phyloP scores from a whole-genome alignment of 2,329 filamentous ascomycete genomes.

The Eutypa lata region DNA sequence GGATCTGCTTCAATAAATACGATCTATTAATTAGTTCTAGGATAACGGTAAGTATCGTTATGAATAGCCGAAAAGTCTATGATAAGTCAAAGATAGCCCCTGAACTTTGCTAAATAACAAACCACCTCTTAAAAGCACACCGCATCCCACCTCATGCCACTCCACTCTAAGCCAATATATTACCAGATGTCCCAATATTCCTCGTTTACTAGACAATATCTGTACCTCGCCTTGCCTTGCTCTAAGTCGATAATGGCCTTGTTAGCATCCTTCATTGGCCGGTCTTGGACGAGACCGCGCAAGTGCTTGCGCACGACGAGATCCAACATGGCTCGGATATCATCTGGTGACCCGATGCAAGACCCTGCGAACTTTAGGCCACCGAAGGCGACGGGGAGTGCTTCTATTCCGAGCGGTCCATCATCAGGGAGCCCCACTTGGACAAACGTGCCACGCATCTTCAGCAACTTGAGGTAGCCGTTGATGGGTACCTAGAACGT shows the following conservation, averaged over 20 bases:
- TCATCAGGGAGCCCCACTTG: conserved; percentile 64
- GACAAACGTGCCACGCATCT: conserved; percentile 56
- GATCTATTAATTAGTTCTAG: no score
- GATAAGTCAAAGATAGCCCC: no score
- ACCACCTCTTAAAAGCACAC: no score
- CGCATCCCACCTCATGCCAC: no score
- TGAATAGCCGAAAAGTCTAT: no score
- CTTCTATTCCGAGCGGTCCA: conserved; percentile 9
- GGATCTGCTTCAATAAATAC: no score
- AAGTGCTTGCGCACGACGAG: conserved; percentile 19
- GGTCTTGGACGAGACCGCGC: conserved; percentile 3
- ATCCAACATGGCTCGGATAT: conserved; percentile 50
- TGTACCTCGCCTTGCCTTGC: conserved; percentile 6
- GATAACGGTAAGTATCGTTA: no score
- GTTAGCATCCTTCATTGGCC: conserved; percentile 11
- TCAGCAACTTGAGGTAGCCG: conserved; percentile 56
- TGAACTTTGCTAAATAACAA: no score
- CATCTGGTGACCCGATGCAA: conserved; percentile 38
- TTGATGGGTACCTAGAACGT: conserved; percentile 47
- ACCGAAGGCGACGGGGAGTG: conserved; percentile 37
- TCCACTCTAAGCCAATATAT: no score
- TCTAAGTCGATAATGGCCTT: conserved; percentile 7
- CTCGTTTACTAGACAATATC: conserved; percentile 8
- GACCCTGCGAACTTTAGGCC: conserved; percentile 42
- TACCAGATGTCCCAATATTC: neutral